Base-by-base conservation (phyloP, 129 eudicot species). In the Helichrysum umbraculigerum region DNA sequence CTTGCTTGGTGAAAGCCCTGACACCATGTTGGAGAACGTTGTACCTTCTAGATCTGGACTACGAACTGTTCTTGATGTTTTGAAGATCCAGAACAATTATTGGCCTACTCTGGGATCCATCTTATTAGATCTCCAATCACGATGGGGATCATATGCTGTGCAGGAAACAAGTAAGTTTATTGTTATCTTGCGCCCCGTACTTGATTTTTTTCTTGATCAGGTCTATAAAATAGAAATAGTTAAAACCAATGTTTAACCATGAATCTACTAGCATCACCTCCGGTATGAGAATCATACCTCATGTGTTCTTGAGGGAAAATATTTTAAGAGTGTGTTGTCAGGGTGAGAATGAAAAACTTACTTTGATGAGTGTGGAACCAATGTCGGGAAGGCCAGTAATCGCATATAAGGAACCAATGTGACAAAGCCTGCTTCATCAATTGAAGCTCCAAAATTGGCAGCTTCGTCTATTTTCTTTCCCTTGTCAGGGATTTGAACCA, bases 1-100 rank as follows among this genome's bases (percentile, higher is more conserved):
- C 17, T 85, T 93, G 85, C 96, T 93, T 72, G 98, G 98, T 77
- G 97, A 88, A 84, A 79, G 63, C 64, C 93, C 83, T 47, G 84
- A 61, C 63, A 35, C 37, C 39, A 56, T 84, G 61, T 71, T 82
- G 82, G 96, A 85, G 28, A 74, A 68, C 33, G 59, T 77, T 75
- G 67, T 75, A 34, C 98, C 98, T 16, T 80, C 97, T 22, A 84
- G 67, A 77, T 71, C 97, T 70, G 97, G 97, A 58, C 19, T 93
- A 70, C 87, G 81, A 56, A 88, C 97, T 57, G 90, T 91, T 74
- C 81, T 87, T 17, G 97, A 90, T 62, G 98, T 93, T 25, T 69
- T 87, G 71, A 79, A 81, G 76, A 91, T 93, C 76, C 98, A 93
- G 85, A 83, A 65, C 82, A 81, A 70, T 12, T 93, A 78, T 81